phyloP scores from a whole-genome alignment of 192 early-diverging fungal species.

The Bifiguratus adelaidae region DNA sequence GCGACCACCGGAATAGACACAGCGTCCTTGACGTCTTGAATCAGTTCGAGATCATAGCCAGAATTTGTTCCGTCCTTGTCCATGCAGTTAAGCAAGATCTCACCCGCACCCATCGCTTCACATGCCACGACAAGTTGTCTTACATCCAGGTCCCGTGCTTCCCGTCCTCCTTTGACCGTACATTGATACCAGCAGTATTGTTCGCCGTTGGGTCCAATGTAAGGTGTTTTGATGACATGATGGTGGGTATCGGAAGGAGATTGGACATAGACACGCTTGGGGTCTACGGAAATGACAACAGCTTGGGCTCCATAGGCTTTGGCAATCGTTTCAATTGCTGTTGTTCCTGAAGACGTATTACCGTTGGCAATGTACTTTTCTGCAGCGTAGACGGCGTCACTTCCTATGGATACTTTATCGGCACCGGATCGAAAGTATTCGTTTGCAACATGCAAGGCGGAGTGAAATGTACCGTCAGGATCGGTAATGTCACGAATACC shows the following conservation, averaged over 20 bases:
- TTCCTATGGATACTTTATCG: slow-evolving; percentile 98
- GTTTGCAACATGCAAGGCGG: slow-evolving; percentile 95
- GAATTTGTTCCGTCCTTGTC: slow-evolving; percentile 97
- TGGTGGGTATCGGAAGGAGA: slow-evolving; percentile 65
- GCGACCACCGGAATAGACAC: slow-evolving; percentile 97
- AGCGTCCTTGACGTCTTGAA: slow-evolving; percentile 64
- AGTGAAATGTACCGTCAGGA: slow-evolving; percentile 65
- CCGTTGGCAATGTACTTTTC: slow-evolving; percentile 64
- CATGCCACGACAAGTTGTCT: slow-evolving; percentile 80
- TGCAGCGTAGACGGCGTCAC: slow-evolving; percentile 97
- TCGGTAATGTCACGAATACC: slow-evolving; percentile 91
- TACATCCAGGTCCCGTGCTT: slow-evolving; percentile 92
- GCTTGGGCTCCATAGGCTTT: slow-evolving; percentile 94
- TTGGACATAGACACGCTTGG: slow-evolving; percentile 84
- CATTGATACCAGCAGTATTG: slow-evolving; percentile 98
- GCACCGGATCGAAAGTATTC: slow-evolving; percentile 98
- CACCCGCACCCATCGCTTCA: slow-evolving; percentile 88
- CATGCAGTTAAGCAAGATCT: slow-evolving; percentile 98
- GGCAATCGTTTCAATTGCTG: slow-evolving; percentile 93
- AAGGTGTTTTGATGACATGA: slow-evolving; percentile 55
- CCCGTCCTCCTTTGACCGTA: slow-evolving; percentile 95
- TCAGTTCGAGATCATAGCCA: slow-evolving; percentile 87
- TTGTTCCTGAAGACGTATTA: slow-evolving; percentile 49
- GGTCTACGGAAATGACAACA: slow-evolving; percentile 97
- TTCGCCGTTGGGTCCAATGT: slow-evolving; percentile 87